phyloP scores from a whole-genome alignment of 2,329 filamentous ascomycete genomes.

The Sporothrix dimorphospora region DNA sequence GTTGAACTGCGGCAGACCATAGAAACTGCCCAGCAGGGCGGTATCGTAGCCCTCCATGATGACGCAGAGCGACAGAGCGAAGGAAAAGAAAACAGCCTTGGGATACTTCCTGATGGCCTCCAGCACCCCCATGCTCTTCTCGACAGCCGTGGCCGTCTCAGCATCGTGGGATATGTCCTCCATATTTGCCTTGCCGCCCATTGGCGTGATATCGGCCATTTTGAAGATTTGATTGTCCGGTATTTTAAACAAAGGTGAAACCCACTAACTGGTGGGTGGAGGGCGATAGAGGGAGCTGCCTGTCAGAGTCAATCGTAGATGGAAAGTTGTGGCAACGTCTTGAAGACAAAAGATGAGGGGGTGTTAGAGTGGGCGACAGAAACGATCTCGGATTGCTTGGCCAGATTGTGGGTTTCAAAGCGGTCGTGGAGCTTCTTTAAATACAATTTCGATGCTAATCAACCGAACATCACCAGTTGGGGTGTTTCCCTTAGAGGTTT shows the following conservation, averaged over 20 bases:
- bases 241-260: neutral
- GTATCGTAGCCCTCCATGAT: conserved; percentile 38
- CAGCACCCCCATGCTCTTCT: conserved; percentile 31
- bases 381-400: neutral
- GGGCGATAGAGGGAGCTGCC: neutral
- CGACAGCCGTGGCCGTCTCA: conserved; percentile 13
- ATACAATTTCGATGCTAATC: neutral
- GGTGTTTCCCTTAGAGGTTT: neutral
- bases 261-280: neutral
- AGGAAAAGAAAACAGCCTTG: conserved; percentile 31
- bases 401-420: neutral
- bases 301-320: neutral
- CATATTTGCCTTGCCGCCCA: neutral
- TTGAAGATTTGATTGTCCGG: neutral
- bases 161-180: conserved; percentile 17
- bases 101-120: conserved; percentile 34
- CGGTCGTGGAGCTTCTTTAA: neutral
- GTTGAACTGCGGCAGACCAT: conserved; percentile 34
- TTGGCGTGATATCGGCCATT: conserved; percentile 2
- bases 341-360: conserved; percentile 6
- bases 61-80: conserved; percentile 32
- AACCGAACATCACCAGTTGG: neutral
- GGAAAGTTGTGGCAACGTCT: neutral
- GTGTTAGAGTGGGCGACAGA: neutral
- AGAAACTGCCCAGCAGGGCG: conserved; percentile 35